Evolutionary conservation across 73 alveolate genomes (phyloP).

Genomic region (Paramecium octaurelia): DNA sequence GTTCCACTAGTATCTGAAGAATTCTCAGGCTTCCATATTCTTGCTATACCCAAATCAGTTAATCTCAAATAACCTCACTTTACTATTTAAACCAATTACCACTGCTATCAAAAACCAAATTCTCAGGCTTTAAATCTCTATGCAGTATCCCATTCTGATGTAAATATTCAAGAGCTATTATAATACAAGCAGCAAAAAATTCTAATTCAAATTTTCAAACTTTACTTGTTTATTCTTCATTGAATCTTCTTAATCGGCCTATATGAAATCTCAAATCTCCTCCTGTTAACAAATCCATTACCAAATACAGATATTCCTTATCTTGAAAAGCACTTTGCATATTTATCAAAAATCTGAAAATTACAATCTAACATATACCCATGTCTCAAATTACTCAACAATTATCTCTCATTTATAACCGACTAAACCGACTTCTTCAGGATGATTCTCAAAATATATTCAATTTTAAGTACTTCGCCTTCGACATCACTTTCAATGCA

Average conservation of each 20-base stretch:
- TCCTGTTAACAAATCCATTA: conserved; percentile 81
- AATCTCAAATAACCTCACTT: conserved; percentile 81
- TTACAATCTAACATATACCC: not conserved
- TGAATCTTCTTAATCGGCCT: conserved; percentile 77
- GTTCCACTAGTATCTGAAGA: conserved; percentile 94
- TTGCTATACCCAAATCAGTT: conserved; percentile 95
- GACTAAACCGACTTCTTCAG: not conserved
- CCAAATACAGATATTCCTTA: conserved; percentile 84
- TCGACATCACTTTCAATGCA: conserved; percentile 85
- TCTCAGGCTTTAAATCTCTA: conserved; percentile 97
- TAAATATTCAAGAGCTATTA: conserved; percentile 87
- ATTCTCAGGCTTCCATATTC: conserved; percentile 82
- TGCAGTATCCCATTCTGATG: conserved; percentile 92
- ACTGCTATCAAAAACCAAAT: conserved; percentile 84
- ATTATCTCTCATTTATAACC: conserved; percentile 29
- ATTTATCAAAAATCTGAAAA: conserved; percentile 35
- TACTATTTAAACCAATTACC: not conserved
- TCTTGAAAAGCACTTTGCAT: conserved; percentile 94
- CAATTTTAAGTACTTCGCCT: conserved; percentile 19
- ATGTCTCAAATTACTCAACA: not conserved
- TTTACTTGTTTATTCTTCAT: conserved; percentile 81
- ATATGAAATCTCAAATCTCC: conserved; percentile 96
- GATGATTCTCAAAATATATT: not conserved
- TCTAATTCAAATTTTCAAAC: conserved; percentile 7
- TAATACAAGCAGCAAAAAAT: conserved; percentile 88